Conservation (phyloP, 208 protist species). For the Trypanosoma grayi region DNA sequence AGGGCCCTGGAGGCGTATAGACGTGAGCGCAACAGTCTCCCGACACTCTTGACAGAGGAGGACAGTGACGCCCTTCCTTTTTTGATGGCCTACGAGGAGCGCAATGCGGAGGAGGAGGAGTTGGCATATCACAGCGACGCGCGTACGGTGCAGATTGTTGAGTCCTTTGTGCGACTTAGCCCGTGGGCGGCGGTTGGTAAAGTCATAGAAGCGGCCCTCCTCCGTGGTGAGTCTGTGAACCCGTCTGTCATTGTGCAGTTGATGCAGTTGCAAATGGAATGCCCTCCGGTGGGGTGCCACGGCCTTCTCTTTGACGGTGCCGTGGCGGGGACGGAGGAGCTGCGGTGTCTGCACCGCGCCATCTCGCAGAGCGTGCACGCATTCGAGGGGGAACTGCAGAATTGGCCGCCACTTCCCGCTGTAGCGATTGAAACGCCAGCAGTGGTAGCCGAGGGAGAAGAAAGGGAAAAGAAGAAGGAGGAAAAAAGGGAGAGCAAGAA, state of each 20-base stretch:
- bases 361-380: slow-evolving; percentile 15
- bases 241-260: slow-evolving; percentile 35
- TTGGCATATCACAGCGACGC: slow-evolving; percentile 20
- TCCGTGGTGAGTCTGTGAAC: slow-evolving; percentile 44
- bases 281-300: slow-evolving; percentile 27
- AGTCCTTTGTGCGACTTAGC: slow-evolving; percentile 17
- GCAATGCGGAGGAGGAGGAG: slow-evolving; percentile 17
- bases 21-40: slow-evolving; percentile 11
- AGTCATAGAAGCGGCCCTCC: slow-evolving; percentile 36
- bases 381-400: slow-evolving; percentile 19
- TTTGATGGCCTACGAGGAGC: slow-evolving; percentile 17
- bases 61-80: slow-evolving; percentile 10
- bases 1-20: slow-evolving; percentile 16
- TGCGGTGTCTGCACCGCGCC: slow-evolving; percentile 9
- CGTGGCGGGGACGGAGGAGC: slow-evolving; percentile 31
- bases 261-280: slow-evolving; percentile 44
- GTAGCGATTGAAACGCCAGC: too few relatives aligned
- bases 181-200: slow-evolving; percentile 42
- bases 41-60: slow-evolving; percentile 14
- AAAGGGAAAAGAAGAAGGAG: too few relatives aligned
- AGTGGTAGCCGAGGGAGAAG: too few relatives aligned
- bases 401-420: slow-evolving; percentile 9
- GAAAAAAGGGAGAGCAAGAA: neutral
- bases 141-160: slow-evolving; percentile 7
- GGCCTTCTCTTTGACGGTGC: slow-evolving; percentile 74